Percentiles rank a stretch among this genome's conserved stretches.
phyloP scores from a whole-genome alignment of 2,329 filamentous ascomycete species.

The Coniosporium tulheliwenetii region DNA sequence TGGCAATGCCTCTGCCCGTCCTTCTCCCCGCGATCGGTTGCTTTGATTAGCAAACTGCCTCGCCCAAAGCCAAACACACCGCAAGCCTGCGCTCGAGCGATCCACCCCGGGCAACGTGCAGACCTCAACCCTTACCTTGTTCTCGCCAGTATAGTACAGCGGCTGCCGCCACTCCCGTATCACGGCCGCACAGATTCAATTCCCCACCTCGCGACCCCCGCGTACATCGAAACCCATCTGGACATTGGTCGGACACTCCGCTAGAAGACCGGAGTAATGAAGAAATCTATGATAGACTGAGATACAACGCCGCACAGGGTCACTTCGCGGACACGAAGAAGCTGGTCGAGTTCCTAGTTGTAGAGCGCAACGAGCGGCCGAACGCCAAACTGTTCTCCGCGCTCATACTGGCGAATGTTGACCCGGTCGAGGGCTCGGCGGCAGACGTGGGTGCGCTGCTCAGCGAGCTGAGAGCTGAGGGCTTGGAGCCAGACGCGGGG shows the following conservation, averaged over 20 bases:
- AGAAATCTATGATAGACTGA: conserved; percentile 34
- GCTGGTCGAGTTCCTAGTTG: conserved; percentile 44
- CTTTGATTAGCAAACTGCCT: neutral
- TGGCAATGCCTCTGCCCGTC: conserved; percentile 49
- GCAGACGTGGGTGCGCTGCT: conserved; percentile 48
- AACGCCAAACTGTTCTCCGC: conserved; percentile 54
- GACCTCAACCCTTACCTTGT: conserved; percentile 1
- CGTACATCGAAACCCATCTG: no score
- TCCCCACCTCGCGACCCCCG: conserved; percentile 1
- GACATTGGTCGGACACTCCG: conserved; percentile 1
- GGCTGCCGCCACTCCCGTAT: neutral
- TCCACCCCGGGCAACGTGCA: conserved; percentile 6
- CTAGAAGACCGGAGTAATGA: conserved; percentile 14
- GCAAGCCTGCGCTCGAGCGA: conserved; percentile 9
- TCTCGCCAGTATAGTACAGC: conserved; percentile 1
- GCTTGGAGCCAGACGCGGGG: conserved; percentile 46
- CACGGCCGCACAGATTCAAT: neutral
- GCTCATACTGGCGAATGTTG: conserved; percentile 56
- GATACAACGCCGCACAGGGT: conserved; percentile 21
- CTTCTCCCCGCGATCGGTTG: conserved; percentile 12
- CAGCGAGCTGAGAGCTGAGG: conserved; percentile 50
- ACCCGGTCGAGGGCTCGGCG: conserved; percentile 48
- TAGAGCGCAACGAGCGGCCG: conserved; percentile 36
- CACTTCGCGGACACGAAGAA: conserved; percentile 23
- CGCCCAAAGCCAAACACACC: conserved; percentile 4